Conservation (phyloP, 2,329 filamentous ascomycete species). For the Alternaria triticina region DNA sequence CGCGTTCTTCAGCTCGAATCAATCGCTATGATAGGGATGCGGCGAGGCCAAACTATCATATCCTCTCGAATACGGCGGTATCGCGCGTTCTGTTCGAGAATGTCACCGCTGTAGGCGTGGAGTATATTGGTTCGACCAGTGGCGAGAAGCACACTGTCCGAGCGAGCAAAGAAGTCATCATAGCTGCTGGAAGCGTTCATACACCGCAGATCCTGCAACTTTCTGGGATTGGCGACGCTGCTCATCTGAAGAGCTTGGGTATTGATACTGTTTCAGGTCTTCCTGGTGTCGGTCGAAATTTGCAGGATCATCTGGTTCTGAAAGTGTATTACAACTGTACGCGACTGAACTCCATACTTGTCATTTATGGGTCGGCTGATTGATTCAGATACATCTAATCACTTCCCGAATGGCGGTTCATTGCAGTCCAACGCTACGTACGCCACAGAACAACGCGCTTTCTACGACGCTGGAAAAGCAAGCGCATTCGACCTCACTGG, state of each 20-base stretch:
- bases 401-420: constrained; percentile 23
- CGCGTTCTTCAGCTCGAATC: constrained; percentile 36
- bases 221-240: constrained; percentile 61
- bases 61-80: constrained; percentile 30
- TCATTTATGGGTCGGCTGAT: neutral
- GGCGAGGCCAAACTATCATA: constrained; percentile 38
- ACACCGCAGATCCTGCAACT: constrained; percentile 69
- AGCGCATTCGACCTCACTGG: constrained; percentile 38
- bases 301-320: constrained; percentile 34
- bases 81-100: constrained; percentile 23
- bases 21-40: constrained; percentile 40
- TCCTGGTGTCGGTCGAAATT: constrained; percentile 36
- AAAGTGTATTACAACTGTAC: constrained; percentile 30
- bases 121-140: constrained; percentile 12
- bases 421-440: constrained; percentile 33
- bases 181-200: constrained; percentile 64
- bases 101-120: constrained; percentile 25
- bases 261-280: constrained; percentile 26
- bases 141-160: constrained; percentile 7
- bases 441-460: constrained; percentile 32
- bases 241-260: constrained; percentile 12
- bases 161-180: constrained; percentile 58
- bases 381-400: constrained; percentile 14
- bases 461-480: constrained; percentile 31
- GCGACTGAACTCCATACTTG: neutral